phyloP scores from a whole-genome alignment of 805 yeast genomes.

The Scheffersomyces ergatensis region DNA sequence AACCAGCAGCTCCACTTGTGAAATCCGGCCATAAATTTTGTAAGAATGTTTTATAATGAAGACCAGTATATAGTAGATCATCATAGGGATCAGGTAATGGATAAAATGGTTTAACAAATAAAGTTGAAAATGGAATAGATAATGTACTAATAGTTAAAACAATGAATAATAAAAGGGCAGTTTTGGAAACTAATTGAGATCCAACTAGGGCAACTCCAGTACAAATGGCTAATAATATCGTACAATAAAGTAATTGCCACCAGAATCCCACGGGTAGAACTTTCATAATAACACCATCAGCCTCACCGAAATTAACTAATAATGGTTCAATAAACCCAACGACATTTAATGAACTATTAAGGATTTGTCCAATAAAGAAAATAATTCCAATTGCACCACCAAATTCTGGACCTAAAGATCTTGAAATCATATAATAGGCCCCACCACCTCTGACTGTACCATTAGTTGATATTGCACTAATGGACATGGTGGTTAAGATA shows the following conservation, averaged over 20 bases:
- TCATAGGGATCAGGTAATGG: conserved; percentile 53
- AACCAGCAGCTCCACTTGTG: conserved; percentile 92
- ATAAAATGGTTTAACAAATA: conserved; percentile 56
- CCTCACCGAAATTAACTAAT: conserved; percentile 68
- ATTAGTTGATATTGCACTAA: conserved; percentile 95
- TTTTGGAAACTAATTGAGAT: conserved; percentile 73
- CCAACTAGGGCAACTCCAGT: conserved; percentile 79
- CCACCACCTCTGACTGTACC: conserved; percentile 99
- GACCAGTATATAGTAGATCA: conserved; percentile 60
- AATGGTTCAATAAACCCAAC: conserved; percentile 95
- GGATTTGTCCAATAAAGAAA: conserved; percentile 90
- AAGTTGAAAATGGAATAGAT: conserved; percentile 76
- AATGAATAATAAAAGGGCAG: conserved; percentile 73
- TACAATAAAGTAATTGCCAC: conserved; percentile 70
- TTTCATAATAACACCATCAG: conserved; percentile 52
- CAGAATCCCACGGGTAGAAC: conserved; percentile 69
- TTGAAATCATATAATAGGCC: conserved; percentile 94
- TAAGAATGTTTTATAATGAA: conserved; percentile 61
- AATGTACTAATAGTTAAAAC: conserved; percentile 68
- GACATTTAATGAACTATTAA: conserved; percentile 88
- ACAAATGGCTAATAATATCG: conserved; percentile 66
- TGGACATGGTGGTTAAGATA: conserved; percentile 80
- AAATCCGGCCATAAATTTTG: conserved; percentile 76
- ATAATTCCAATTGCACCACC: conserved; percentile 97
- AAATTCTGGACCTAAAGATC: conserved; percentile 95